These are phyloP conservation scores for Rhizoclosmatium sp. DNA, from an alignment of 192 early-diverging fungal species.

Conservation along the genomic window DNA sequence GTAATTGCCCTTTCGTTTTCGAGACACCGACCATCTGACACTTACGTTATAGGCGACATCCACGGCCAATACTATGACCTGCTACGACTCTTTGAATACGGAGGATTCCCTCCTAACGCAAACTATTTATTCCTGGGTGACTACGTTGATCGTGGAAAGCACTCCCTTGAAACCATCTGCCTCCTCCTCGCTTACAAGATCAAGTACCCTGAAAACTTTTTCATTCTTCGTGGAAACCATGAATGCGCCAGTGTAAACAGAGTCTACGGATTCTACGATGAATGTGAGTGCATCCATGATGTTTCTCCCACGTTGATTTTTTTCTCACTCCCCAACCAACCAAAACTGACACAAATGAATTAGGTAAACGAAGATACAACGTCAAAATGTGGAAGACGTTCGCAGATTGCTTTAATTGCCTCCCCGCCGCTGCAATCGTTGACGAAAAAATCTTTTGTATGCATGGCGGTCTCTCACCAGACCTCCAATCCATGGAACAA, in stretches of 20 bases:
- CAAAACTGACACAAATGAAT: too few relatives aligned
- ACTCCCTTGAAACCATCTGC: constrained; percentile 96
- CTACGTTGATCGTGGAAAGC: constrained; percentile 98
- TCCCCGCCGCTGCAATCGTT: constrained; percentile 95
- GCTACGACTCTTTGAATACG: constrained; percentile 93
- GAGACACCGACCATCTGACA: not conserved
- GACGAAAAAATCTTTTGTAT: constrained; percentile 99
- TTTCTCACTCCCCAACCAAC: too few relatives aligned
- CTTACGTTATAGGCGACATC: constrained; percentile 65
- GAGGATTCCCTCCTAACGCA: constrained; percentile 93
- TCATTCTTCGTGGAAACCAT: constrained; percentile 98
- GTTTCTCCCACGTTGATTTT: not conserved
- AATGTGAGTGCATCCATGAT: constrained; percentile 67
- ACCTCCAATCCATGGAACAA: constrained; percentile 96
- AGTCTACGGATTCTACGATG: constrained; percentile 98
- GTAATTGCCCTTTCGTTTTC: constrained; percentile 50
- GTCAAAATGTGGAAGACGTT: constrained; percentile 99
- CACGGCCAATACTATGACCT: constrained; percentile 99
- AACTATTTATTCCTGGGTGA: constrained; percentile 98
- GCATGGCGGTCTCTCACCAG: constrained; percentile 97
- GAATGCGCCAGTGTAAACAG: constrained; percentile 96
- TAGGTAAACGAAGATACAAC: constrained; percentile 95
- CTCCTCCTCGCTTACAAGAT: constrained; percentile 97
- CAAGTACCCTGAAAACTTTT: constrained; percentile 99
- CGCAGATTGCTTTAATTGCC: constrained; percentile 97